phyloP scores from a whole-genome alignment of 495 filamentous ascomycete genomes.

The Beverwykella pulmonaria region DNA sequence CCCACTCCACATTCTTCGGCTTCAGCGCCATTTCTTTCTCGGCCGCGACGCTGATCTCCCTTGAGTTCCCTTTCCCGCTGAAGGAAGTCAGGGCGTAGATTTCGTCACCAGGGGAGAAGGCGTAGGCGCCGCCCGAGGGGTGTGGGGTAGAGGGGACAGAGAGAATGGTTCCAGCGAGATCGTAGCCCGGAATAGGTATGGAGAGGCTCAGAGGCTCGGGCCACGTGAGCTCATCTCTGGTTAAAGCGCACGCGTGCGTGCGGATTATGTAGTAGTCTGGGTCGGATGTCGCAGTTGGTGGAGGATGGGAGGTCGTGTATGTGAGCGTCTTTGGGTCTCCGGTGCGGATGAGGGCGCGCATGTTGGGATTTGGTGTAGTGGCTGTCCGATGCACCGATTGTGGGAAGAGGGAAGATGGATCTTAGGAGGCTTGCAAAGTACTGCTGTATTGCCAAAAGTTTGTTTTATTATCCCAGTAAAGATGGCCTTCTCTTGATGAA shows the following conservation, averaged over 20 bases:
- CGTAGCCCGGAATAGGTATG: constrained; percentile 56
- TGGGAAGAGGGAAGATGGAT: no score
- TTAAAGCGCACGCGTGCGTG: constrained; percentile 59
- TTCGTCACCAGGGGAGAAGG: constrained; percentile 55
- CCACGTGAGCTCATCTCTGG: constrained; percentile 58
- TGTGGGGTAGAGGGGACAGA: constrained; percentile 50
- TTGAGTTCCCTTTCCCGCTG: constrained; percentile 55
- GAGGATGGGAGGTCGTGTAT: background rate
- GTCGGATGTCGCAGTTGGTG: constrained; percentile 1
- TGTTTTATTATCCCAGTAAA: no score
- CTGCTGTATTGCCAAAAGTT: no score
- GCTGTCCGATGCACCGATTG: no score
- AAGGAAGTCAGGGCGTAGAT: constrained; percentile 57
- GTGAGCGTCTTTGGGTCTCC: constrained; percentile 22
- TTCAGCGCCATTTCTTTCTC: constrained; percentile 56
- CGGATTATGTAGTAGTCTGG: constrained; percentile 60
- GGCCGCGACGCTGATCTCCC: constrained; percentile 55
- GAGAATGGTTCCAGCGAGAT: constrained; percentile 59
- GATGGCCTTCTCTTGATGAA: no score
- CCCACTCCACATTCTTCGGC: constrained; percentile 52
- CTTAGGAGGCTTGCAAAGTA: no score
- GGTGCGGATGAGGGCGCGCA: constrained; percentile 26
- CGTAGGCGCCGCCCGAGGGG: constrained; percentile 25
- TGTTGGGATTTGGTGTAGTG: no score
- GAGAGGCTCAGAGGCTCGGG: constrained; percentile 11